A percentile compares a stretch with the other conserved stretches of the same genome.
phyloP scores from a whole-genome alignment of 2,329 filamentous ascomycete genomes.

The Fusarium sp. region DNA sequence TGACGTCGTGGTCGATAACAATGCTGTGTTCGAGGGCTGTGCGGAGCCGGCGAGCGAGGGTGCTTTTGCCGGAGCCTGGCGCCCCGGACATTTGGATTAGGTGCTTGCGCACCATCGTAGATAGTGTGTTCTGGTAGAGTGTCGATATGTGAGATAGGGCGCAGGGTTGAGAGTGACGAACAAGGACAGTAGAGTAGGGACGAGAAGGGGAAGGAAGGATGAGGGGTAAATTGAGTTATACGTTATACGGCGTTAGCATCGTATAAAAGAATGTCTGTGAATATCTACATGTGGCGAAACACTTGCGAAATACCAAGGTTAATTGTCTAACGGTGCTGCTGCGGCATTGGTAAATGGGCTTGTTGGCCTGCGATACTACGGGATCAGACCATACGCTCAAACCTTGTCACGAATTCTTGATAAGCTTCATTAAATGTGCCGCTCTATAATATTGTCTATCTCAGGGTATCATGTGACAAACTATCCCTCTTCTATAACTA shows the following conservation, averaged over 20 bases:
- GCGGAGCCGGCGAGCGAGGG: neutral
- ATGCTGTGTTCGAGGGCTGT: neutral
- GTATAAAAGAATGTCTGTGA: neutral
- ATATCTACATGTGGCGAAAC: neutral
- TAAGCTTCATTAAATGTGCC: neutral
- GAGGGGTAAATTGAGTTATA: too few relatives aligned
- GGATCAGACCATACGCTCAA: accelerated
- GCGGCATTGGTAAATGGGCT: neutral
- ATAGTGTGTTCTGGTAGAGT: neutral
- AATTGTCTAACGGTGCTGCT: neutral
- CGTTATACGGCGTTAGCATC: accelerated
- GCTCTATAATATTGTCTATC: neutral
- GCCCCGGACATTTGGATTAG: neutral
- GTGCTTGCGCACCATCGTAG: neutral
- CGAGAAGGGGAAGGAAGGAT: neutral
- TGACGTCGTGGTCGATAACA: neutral
- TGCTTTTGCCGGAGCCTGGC: neutral
- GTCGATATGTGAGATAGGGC: too few relatives aligned
- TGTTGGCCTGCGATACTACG: neutral
- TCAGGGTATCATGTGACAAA: neutral
- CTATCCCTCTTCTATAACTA: neutral
- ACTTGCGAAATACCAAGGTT: accelerated
- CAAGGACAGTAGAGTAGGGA: neutral
- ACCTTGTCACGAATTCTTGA: too few relatives aligned
- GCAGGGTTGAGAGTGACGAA: neutral